Percentiles rank a stretch among this genome's conserved stretches.
Conservation (phyloP, 768 basidiomycete species). For the Boletellus sp. region DNA sequence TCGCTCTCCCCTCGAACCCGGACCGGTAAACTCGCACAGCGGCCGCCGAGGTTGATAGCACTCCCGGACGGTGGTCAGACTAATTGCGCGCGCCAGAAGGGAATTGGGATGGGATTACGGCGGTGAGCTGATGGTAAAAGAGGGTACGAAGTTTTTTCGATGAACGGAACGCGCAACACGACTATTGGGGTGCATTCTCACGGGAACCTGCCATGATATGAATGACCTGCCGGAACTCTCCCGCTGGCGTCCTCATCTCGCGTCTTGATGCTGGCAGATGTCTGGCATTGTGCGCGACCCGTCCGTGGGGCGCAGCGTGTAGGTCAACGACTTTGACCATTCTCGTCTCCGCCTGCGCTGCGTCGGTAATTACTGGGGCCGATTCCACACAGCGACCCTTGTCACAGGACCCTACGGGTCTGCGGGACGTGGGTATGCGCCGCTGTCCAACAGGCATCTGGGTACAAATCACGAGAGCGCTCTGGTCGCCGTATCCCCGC, state of each 20-base stretch:
- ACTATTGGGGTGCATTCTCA: conserved; percentile 12
- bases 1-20: not conserved
- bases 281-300: conserved; percentile 1
- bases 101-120: conserved; percentile 9
- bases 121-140: not conserved
- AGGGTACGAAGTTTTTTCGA: not conserved
- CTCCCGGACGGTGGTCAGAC: not conserved
- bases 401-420: not conserved
- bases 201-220: not conserved
- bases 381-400: conserved; percentile 8
- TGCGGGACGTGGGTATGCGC: conserved; percentile 5
- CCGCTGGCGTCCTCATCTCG: not conserved
- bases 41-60: too few species aligned
- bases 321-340: conserved; percentile 6
- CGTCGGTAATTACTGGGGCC: not conserved
- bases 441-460: not conserved
- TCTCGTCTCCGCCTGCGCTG: not conserved
- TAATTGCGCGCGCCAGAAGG: conserved; percentile 11
- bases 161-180: too few species aligned
- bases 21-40: too few species aligned
- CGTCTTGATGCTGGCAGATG: not conserved
- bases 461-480: not conserved
- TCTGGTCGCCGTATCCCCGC: not conserved
- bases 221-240: too few species aligned
- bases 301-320: not conserved